Evolutionary conservation across 306 rosid genomes (phyloP), one percentile per base, ranked within the genome.

Genomic region (Hippophae rhamnoides): DNA sequence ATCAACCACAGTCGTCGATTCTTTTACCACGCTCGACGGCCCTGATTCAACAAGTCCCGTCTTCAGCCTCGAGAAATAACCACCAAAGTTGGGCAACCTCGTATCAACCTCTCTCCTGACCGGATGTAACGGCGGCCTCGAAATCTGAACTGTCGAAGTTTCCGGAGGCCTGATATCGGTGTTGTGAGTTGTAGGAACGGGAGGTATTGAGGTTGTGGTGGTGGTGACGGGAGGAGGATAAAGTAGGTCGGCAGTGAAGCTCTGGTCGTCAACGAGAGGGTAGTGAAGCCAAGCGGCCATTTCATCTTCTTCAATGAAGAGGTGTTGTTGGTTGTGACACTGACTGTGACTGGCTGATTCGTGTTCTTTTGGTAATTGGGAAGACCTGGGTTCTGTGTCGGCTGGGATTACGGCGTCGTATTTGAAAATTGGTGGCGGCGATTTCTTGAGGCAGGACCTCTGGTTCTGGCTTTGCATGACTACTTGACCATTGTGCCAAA

Each of bases 251-350:
- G 87, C 48, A 69, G 73, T 57, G 71, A 86, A 82, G 65, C 62
- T 66, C 41, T 62, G 73, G 75, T 89, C 87, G 57, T 79, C 87
- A n/a, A 58, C 77, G 47, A 84, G 73, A 5, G 93, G 84, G 64
- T 71, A 79, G 54, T 84, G 79, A 51, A 84, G 84, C 95, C 89
- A 89, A 10, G 89, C 60, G 14, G 72, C 66, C 89, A 78, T 82
- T 80, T 89, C 97, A 5, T 84, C 83, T 46, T 89, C 97, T 45
- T 86, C 87, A 77, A 86, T 78, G 66, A 84, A 89, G 8, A 80
- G 64, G n/a, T 80, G 78, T 7, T 69, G 63, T n/a, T 48, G 57
- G 0, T 45, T 57, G 46, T 54, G 62, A 31, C 56, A 69, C 9
- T 68, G 61, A 11, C 50, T 47, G 50, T 68, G 61, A 49, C 23